These are phyloP conservation scores for Colletotrichum orchidophilum DNA, from an alignment of 2,329 filamentous ascomycete species.

Conservation along the genomic window DNA sequence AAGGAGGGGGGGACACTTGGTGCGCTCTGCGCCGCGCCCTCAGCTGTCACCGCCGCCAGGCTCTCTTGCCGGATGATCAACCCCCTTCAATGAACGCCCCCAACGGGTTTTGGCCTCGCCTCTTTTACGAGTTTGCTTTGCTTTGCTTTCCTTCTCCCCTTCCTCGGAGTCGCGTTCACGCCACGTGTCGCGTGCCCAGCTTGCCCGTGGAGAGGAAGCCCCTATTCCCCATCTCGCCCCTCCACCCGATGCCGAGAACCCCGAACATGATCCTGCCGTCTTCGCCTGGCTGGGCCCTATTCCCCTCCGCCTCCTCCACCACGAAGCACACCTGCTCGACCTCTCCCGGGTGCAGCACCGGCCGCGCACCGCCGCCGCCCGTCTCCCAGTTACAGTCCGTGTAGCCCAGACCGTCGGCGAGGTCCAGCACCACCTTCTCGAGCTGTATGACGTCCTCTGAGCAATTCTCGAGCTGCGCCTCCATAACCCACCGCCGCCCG, in stretches of 20 bases:
- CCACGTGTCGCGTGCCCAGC: slow-evolving; percentile 63
- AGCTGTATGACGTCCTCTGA: slow-evolving; percentile 85
- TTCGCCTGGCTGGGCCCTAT: slow-evolving; percentile 60
- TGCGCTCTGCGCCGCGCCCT: neutral
- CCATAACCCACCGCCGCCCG: slow-evolving; percentile 73
- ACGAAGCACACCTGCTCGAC: slow-evolving; percentile 74
- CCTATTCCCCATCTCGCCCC: slow-evolving; percentile 87
- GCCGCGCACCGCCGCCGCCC: slow-evolving; percentile 52
- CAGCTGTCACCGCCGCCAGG: neutral
- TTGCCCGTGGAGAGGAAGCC: slow-evolving; percentile 90
- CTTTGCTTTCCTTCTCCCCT: neutral
- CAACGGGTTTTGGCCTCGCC: neutral
- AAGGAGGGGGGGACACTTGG: too few species aligned
- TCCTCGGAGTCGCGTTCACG: slow-evolving; percentile 22
- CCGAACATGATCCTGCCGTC: slow-evolving; percentile 77
- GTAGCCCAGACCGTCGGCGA: slow-evolving; percentile 60
- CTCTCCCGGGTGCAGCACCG: slow-evolving; percentile 69
- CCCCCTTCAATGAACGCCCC: neutral
- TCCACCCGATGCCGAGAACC: slow-evolving; percentile 87
- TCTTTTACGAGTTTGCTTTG: neutral
- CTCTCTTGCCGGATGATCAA: neutral
- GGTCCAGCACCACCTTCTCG: slow-evolving; percentile 69
- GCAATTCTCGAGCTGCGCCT: slow-evolving; percentile 96
- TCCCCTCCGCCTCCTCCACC: slow-evolving; percentile 54
- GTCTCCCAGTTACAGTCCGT: slow-evolving; percentile 67